A percentile compares a stretch with the other conserved stretches of the same genome.
phyloP scores from a whole-genome alignment of 768 basidiomycete genomes.

The Xerocomus brunneocitrinus region DNA sequence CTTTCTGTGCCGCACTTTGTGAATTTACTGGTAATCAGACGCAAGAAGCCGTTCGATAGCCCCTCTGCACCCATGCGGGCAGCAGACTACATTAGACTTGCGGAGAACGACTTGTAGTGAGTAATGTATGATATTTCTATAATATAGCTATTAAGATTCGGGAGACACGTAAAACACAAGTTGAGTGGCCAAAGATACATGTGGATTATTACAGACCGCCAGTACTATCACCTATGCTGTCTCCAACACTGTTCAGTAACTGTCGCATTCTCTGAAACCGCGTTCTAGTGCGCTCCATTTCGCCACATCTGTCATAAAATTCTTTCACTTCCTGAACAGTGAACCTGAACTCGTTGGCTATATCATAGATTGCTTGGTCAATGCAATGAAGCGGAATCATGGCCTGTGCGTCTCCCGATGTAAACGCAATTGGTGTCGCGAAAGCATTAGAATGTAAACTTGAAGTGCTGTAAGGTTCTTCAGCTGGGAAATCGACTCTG shows the following conservation, averaged over 20 bases:
- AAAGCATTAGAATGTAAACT: slow-evolving; percentile 2
- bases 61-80: slow-evolving; percentile 76
- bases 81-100: slow-evolving; percentile 61
- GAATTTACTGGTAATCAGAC: slow-evolving; percentile 39
- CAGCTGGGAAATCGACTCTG: neutral
- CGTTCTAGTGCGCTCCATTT: slow-evolving; percentile 58
- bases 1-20: neutral
- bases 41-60: slow-evolving; percentile 71
- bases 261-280: slow-evolving; percentile 70
- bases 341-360: slow-evolving; percentile 67
- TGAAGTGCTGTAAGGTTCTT: slow-evolving; percentile 2
- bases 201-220: slow-evolving; percentile 5
- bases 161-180: neutral
- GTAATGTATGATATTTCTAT: neutral
- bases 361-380: slow-evolving; percentile 59
- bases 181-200: neutral
- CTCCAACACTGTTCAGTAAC: slow-evolving; percentile 28
- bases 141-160: neutral
- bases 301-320: slow-evolving; percentile 69
- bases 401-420: slow-evolving; percentile 7
- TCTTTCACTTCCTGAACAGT: slow-evolving; percentile 74
- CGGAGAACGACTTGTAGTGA: slow-evolving; percentile 52
- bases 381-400: slow-evolving; percentile 49
- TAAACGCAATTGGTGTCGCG: slow-evolving; percentile 1
- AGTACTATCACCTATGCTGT: slow-evolving; percentile 12